Conservation (phyloP, 2,329 filamentous ascomycete species). For the Aspergillus uvarum region DNA sequence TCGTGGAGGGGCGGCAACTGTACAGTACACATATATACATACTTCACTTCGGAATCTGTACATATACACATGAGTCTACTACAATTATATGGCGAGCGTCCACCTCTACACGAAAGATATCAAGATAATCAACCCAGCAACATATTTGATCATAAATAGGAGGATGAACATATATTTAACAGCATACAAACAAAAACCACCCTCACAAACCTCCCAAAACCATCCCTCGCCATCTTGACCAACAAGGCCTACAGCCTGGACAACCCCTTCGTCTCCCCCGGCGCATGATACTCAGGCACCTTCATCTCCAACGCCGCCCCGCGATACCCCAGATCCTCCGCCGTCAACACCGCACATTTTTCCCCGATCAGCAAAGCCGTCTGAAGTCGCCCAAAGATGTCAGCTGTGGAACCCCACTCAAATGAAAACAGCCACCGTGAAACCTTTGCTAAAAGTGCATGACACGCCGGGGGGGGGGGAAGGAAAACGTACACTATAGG, state of each 20-base stretch:
- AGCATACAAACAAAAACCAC: too few species aligned
- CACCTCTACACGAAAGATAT: too few species aligned
- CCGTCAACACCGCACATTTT: slow-evolving; percentile 68
- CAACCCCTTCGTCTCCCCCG: slow-evolving; percentile 37
- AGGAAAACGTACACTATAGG: slow-evolving; percentile 45
- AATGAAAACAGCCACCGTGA: neutral
- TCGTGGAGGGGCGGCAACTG: neutral
- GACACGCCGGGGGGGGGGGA: neutral
- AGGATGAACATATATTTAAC: too few species aligned
- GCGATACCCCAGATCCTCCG: slow-evolving; percentile 72
- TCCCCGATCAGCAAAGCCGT: slow-evolving; percentile 74
- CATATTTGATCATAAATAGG: too few species aligned
- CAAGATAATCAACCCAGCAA: too few species aligned
- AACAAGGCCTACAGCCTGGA: neutral
- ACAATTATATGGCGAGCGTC: too few species aligned
- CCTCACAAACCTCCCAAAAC: too few species aligned
- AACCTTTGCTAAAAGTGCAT: too few species aligned
- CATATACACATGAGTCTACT: too few species aligned
- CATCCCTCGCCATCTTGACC: too few species aligned
- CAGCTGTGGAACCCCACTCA: neutral
- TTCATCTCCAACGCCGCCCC: slow-evolving; percentile 75
- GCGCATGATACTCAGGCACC: slow-evolving; percentile 63
- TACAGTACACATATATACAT: too few species aligned
- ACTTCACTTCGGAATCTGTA: too few species aligned
- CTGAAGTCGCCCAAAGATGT: slow-evolving; percentile 21